These are phyloP conservation scores for Cutaneotrichosporon spelunceum DNA, from an alignment of 1,284 basidiomycete species.

Conservation along the genomic window DNA sequence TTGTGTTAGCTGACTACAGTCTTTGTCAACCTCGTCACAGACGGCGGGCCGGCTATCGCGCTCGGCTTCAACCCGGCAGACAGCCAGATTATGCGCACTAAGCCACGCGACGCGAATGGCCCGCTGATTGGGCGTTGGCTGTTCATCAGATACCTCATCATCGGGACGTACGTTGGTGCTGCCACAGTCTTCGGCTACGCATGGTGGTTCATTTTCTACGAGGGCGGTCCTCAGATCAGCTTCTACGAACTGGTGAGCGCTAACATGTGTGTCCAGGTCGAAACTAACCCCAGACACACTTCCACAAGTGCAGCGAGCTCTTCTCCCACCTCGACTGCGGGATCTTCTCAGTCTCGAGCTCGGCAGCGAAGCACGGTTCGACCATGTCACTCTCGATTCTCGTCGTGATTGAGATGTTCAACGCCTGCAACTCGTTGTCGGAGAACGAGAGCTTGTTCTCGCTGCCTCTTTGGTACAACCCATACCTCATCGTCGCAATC, in stretches of 20 bases:
- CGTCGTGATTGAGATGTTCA: slow-evolving; percentile 91
- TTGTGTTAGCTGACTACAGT: slow-evolving; percentile 50
- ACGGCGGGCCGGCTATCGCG: slow-evolving; percentile 92
- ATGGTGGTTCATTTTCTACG: slow-evolving; percentile 97
- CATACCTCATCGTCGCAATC: slow-evolving; percentile 83
- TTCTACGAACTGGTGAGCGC: slow-evolving; percentile 82
- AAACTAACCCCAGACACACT: slow-evolving; percentile 66
- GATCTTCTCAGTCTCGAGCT: slow-evolving; percentile 74
- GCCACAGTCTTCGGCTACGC: slow-evolving; percentile 96
- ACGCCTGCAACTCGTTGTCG: slow-evolving; percentile 97
- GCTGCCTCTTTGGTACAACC: slow-evolving; percentile 89
- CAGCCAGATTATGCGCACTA: slow-evolving; percentile 91
- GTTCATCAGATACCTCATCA: slow-evolving; percentile 90
- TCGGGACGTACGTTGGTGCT: slow-evolving; percentile 89
- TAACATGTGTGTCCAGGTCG: not conserved
- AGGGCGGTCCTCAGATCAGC: slow-evolving; percentile 83
- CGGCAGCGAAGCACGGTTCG: slow-evolving; percentile 78
- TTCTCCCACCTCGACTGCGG: slow-evolving; percentile 89
- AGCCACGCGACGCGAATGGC: slow-evolving; percentile 81
- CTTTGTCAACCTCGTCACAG: slow-evolving; percentile 92
- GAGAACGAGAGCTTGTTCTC: slow-evolving; percentile 91
- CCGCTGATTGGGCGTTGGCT: slow-evolving; percentile 90
- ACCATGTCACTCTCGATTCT: slow-evolving; percentile 85
- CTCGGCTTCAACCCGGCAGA: slow-evolving; percentile 97
- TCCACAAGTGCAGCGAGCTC: slow-evolving; percentile 77